Conservation (phyloP, 2,329 filamentous ascomycete genomes). For the Penicillium sp. region DNA sequence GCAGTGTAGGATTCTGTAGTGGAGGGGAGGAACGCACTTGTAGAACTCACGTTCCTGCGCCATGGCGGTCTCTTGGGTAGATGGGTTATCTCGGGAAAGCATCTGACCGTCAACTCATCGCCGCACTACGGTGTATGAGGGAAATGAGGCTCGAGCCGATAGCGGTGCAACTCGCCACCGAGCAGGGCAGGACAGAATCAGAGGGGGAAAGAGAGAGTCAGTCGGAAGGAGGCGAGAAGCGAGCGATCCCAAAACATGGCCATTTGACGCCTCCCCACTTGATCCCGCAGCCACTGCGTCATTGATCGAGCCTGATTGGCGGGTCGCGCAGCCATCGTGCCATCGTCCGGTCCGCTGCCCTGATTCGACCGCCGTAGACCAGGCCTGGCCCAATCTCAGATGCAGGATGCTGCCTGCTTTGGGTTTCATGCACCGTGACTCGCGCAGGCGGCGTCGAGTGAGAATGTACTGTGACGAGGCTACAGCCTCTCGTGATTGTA, state of each 20-base stretch:
- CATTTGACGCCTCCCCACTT: neutral
- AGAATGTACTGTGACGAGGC: too few relatives aligned
- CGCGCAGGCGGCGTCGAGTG: too few relatives aligned
- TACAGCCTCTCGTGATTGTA: too few relatives aligned
- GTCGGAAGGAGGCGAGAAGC: neutral
- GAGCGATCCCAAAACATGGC: neutral
- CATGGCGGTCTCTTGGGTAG: slow-evolving; percentile 3
- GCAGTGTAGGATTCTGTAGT: neutral
- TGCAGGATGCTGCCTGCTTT: too few relatives aligned
- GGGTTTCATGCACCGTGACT: too few relatives aligned
- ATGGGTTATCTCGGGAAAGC: neutral
- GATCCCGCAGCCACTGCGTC: neutral
- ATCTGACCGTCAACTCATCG: neutral
- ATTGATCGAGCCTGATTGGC: neutral
- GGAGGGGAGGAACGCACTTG: slow-evolving; percentile 3
- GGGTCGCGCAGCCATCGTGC: neutral
- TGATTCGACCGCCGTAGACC: neutral
- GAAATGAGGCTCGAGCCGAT: neutral
- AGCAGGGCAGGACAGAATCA: neutral
- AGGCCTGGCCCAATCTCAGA: neutral
- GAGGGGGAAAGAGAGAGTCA: neutral
- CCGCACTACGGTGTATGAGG: neutral
- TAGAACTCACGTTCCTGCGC: slow-evolving; percentile 19
- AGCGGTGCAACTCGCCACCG: neutral
- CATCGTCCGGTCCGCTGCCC: neutral